A percentile compares a stretch with the other conserved stretches of the same genome.
Conservation (phyloP, 1,139 yeast genomes). For the Yamadazyma diospyri region DNA sequence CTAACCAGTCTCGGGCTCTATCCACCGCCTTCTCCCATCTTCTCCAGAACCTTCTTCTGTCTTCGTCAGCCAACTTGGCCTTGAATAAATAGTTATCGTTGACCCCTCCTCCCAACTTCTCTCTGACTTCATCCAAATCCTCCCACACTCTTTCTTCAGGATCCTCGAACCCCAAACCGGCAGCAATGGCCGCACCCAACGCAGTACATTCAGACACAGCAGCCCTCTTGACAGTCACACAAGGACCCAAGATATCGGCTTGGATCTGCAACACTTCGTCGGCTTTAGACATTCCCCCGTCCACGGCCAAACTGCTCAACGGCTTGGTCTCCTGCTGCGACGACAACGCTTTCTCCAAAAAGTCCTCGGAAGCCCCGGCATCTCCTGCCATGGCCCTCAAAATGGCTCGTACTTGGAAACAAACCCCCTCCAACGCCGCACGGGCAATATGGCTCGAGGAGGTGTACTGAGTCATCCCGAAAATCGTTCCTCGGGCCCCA, state of each 20-base stretch:
- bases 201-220: constrained; percentile 90
- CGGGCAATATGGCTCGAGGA: constrained; percentile 85
- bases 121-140: constrained; percentile 60
- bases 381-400: constrained; percentile 87
- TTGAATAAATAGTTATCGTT: constrained; percentile 43
- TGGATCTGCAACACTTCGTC: constrained; percentile 93
- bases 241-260: constrained; percentile 83
- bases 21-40: constrained; percentile 82
- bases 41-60: constrained; percentile 63
- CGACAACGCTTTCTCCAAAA: constrained; percentile 40
- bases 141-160: constrained; percentile 70
- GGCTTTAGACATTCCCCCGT: constrained; percentile 95
- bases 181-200: constrained; percentile 94
- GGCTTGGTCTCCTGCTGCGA: constrained; percentile 44
- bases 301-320: constrained; percentile 67
- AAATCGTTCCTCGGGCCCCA: constrained; percentile 87
- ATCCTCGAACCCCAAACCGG: constrained; percentile 68
- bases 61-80: constrained; percentile 57
- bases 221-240: constrained; percentile 80
- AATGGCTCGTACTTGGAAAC: constrained; percentile 90
- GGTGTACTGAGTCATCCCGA: constrained; percentile 89
- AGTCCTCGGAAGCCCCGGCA: constrained; percentile 56
- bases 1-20: constrained; percentile 77
- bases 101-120: constrained; percentile 28
- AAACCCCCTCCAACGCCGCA: constrained; percentile 93